Base-by-base conservation (phyloP, 2,329 filamentous ascomycete genomes). In the Ploettnerulaceae sp. region DNA sequence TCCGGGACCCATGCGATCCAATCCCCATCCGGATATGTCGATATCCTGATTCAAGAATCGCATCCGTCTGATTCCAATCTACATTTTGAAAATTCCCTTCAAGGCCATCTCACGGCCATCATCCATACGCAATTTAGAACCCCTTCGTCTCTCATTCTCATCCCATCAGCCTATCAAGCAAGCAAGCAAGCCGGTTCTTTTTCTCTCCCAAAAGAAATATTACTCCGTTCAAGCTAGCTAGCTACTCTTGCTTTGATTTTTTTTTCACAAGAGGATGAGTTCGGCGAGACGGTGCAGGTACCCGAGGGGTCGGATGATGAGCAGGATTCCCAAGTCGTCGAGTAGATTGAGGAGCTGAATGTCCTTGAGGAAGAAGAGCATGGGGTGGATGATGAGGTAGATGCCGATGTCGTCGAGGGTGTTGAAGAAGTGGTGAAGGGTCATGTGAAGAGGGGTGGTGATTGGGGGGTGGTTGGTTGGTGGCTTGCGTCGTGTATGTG, bases 401-500 rank as follows among this genome's bases (percentile, higher is more conserved):
- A 59, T 57, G 5, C 58, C 57, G 14, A 60, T 28, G 35, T 61
- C 58, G 39, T 61, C 58, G 26, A 59, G 14, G 45, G 52, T 39
- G 38, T 57, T 52, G 26, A 57, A 21, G 45, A 56, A 48, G 34
- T 58, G 51, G n/a, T 53, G 41, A 9, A 47, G 14, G 15, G 45
- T 34, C 37, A 52, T 45, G 38, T 42, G 15, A 11, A 46, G n/a
- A 21, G 29, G n/a, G 4, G 46, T 15, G 15, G n/a, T n/a, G n/a
- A n/a, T n/a, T n/a, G n/a, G 33, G 6, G 21, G 17, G 24, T 4
- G 3, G 15, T 7, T 21, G 21, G 20, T 31, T 9, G 15, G 3
- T 15, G 28, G 24, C 3, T 3, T n/a, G 39, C 39, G n/a, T 8
- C 15, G 24, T 29, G 14, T 20, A 3, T 22, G 4, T 41, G 17